Evolutionary conservation across 495 filamentous ascomycete species (phyloP), one percentile per base, ranked within the genome.

Genomic region (Penicillium desertorum): DNA sequence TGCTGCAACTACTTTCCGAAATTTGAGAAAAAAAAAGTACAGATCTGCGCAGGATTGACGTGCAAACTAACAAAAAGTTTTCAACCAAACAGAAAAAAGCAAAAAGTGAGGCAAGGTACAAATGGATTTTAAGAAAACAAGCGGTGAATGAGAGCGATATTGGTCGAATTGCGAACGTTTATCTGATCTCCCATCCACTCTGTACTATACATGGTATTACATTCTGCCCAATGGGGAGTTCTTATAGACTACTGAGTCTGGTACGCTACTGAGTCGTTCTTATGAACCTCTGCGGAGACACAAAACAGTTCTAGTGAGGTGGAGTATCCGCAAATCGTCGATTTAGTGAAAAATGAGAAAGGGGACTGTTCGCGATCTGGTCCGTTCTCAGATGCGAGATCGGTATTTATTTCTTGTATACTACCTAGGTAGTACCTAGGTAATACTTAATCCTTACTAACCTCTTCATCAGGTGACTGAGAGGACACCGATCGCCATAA

Each of bases 361-460:
- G 48, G 54, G 55, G 42, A 37, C 54, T 59, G 62, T 62, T 58
- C 64, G 59, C 63, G 59, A 66, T 69, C 61, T 66, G 66, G 60
- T 66, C 64, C 56, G 59, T 65, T 55, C 62, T 58, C 62, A 59
- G 64, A 66, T 66, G 55, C 58, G 7, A 57, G 63, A 66, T 69
- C 66, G 66, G 51, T 47, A 41, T 37, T 29, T 23, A 12, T 36
- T 52, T 48, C 23, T 39, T 44, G 36, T 34, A 45, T 52, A n/a
- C n/a, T n/a, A n/a, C n/a, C n/a, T n/a, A n/a, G n/a, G n/a, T n/a
- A n/a, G n/a, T n/a, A n/a, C n/a, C n/a, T n/a, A n/a, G n/a, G n/a
- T n/a, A 37, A 3, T 34, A 29, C 7, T 29, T 29, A 29, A 29
- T 29, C 9, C 6, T 27, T 29, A 8, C 27, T 29, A 34, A 34